Percentiles rank a stretch among this genome's conserved stretches.
Evolutionary conservation across 2,329 filamentous ascomycete genomes (phyloP).

Genomic region (Ambrosiella cleistominuta): DNA sequence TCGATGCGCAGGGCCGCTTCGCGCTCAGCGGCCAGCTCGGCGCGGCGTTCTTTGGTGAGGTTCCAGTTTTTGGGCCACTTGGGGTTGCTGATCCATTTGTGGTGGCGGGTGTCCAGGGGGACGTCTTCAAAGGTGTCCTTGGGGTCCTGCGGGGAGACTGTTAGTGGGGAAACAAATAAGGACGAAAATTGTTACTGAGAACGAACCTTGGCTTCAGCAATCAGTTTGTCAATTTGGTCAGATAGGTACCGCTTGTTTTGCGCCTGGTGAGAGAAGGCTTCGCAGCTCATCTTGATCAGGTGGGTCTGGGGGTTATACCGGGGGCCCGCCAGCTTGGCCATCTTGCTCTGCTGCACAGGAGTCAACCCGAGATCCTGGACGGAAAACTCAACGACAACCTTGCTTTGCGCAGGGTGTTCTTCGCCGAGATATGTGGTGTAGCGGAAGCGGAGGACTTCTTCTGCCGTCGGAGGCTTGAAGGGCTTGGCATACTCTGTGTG

Average conservation of each 20-base stretch:
- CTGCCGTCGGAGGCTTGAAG: conserved; percentile 50
- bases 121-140: conserved; percentile 75
- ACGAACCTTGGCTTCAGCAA: conserved; percentile 53
- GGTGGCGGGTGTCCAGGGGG: conserved; percentile 71
- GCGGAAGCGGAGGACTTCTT: conserved; percentile 72
- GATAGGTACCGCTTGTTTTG: conserved; percentile 95
- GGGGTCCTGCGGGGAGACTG: conserved; percentile 34
- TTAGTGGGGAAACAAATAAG: neutral
- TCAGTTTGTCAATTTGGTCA: conserved; percentile 55
- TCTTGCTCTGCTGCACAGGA: conserved; percentile 52
- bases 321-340: conserved; percentile 70
- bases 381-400: conserved; percentile 85
- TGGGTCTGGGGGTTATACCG: conserved; percentile 77
- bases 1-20: conserved; percentile 35
- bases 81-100: conserved; percentile 46
- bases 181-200: neutral
- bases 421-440: conserved; percentile 97
- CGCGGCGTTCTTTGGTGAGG: conserved; percentile 51
- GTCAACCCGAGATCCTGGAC: conserved; percentile 55
- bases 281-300: conserved; percentile 75
- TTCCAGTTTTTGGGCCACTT: conserved; percentile 72
- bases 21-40: conserved; percentile 46
- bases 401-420: conserved; percentile 73
- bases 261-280: conserved; percentile 71
- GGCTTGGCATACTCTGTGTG: conserved; percentile 60